Evolutionary conservation across 2,329 filamentous ascomycete genomes (phyloP).

Genomic region (Bipolaris victoriae): DNA sequence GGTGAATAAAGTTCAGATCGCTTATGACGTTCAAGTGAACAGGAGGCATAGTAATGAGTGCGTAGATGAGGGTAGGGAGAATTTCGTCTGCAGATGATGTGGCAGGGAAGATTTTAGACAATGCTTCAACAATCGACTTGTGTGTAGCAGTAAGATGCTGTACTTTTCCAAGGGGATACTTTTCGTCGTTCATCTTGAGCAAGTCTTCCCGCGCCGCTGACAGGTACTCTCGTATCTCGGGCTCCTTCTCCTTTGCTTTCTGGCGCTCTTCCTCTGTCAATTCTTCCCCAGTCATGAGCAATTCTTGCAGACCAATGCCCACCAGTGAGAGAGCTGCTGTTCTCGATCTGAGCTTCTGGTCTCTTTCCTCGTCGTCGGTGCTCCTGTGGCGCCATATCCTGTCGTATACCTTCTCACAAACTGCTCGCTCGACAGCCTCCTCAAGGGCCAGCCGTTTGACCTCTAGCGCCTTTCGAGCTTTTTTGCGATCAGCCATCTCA

Average conservation of each 20-base stretch:
- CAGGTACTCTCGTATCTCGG: slow-evolving; percentile 75
- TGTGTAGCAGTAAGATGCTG: slow-evolving; percentile 87
- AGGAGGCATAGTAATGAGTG: slow-evolving; percentile 86
- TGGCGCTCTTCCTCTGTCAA: slow-evolving; percentile 63
- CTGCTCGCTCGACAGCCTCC: slow-evolving; percentile 86
- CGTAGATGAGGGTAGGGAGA: slow-evolving; percentile 94
- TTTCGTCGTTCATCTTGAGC: slow-evolving; percentile 81
- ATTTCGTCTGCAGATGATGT: slow-evolving; percentile 95
- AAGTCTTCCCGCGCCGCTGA: slow-evolving; percentile 71
- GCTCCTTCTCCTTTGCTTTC: slow-evolving; percentile 58
- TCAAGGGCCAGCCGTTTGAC: slow-evolving; percentile 78
- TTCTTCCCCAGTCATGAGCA: slow-evolving; percentile 65
- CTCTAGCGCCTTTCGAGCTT: slow-evolving; percentile 77
- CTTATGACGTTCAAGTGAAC: slow-evolving; percentile 89
- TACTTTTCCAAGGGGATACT: slow-evolving; percentile 89
- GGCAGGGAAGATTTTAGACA: slow-evolving; percentile 69
- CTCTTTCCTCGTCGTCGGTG: slow-evolving; percentile 91
- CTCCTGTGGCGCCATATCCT: slow-evolving; percentile 89
- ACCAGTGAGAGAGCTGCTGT: slow-evolving; percentile 90
- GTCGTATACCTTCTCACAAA: slow-evolving; percentile 82
- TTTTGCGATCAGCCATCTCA: slow-evolving; percentile 81
- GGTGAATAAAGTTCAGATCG: slow-evolving; percentile 92
- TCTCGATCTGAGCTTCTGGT: slow-evolving; percentile 92
- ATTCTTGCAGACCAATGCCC: slow-evolving; percentile 83
- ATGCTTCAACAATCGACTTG: slow-evolving; percentile 90